These are phyloP conservation scores for Apiospora kogelbergensis DNA, from an alignment of 2,329 filamentous ascomycete species.

Conservation along the genomic window DNA sequence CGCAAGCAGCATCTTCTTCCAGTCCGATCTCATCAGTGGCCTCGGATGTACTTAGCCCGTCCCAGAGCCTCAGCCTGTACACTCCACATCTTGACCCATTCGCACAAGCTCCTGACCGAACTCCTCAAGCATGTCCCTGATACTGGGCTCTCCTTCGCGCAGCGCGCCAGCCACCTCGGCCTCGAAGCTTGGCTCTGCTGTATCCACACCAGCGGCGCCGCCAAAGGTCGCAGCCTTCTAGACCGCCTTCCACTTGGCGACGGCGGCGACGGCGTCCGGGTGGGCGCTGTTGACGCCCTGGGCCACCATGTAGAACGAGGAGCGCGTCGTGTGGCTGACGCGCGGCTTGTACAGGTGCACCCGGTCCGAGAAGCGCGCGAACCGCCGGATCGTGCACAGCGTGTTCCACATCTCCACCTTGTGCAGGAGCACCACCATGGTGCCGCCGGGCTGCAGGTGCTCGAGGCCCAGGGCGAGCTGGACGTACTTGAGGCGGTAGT, in stretches of 20 bases:
- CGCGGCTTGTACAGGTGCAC: slow-evolving; percentile 46
- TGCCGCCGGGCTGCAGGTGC: slow-evolving; percentile 45
- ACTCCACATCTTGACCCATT: background rate
- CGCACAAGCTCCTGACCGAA: background rate
- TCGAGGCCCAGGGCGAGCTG: slow-evolving; percentile 35
- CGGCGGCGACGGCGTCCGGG: slow-evolving; percentile 32
- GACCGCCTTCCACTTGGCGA: slow-evolving; percentile 38
- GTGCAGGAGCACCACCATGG: slow-evolving; percentile 52
- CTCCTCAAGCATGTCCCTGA: background rate
- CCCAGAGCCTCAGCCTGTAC: background rate
- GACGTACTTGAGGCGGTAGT: slow-evolving; percentile 17
- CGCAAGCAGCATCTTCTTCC: background rate
- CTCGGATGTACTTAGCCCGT: background rate
- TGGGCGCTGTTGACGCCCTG: slow-evolving; percentile 35
- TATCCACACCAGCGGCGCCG: slow-evolving; percentile 22
- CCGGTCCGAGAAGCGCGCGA: slow-evolving; percentile 43
- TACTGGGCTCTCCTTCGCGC: background rate
- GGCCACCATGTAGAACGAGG: slow-evolving; percentile 55
- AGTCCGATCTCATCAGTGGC: background rate
- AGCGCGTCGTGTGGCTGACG: slow-evolving; percentile 38
- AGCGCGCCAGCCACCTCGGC: background rate
- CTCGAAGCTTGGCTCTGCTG: background rate
- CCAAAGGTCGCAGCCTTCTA: slow-evolving; percentile 43
- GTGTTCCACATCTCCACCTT: slow-evolving; percentile 42
- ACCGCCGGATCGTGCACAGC: slow-evolving; percentile 35